Evolutionary conservation across 192 early-diverging fungal genomes (phyloP).

Genomic region (Coemansia asiatica): DNA sequence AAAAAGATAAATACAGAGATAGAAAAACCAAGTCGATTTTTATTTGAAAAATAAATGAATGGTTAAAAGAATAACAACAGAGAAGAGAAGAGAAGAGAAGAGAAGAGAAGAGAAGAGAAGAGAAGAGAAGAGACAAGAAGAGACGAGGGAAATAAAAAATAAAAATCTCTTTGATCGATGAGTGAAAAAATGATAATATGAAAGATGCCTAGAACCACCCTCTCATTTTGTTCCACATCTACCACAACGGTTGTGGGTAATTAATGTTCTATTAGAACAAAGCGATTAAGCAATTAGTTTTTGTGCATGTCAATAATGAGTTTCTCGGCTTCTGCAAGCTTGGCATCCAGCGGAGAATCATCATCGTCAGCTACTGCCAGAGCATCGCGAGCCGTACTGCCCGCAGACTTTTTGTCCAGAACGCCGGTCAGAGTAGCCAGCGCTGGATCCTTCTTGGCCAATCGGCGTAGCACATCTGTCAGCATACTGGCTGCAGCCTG

Average conservation of each 20-base stretch:
- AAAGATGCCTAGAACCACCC: too few relatives aligned
- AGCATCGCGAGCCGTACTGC: background rate
- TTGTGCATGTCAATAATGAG: conserved; percentile 42
- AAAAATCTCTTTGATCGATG: too few relatives aligned
- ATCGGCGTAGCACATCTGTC: conserved; percentile 40
- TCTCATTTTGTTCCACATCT: too few relatives aligned
- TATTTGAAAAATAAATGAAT: background rate
- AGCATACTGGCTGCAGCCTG: conserved; percentile 48
- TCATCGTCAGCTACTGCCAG: conserved; percentile 8
- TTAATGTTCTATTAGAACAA: too few relatives aligned
- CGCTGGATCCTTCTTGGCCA: conserved; percentile 31
- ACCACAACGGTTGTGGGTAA: too few relatives aligned
- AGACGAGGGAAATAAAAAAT: too few relatives aligned
- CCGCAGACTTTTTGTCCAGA: conserved; percentile 4
- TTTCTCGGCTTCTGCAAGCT: conserved; percentile 49
- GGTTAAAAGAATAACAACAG: too few relatives aligned
- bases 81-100: too few relatives aligned
- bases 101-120: too few relatives aligned
- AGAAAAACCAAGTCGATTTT: too few relatives aligned
- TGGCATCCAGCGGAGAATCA: conserved; percentile 39
- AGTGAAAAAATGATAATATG: too few relatives aligned
- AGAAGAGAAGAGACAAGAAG: too few relatives aligned
- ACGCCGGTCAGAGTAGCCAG: conserved; percentile 20
- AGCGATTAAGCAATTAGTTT: background rate
- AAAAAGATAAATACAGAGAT: background rate